A percentile compares a stretch with the other conserved stretches of the same genome.
Conservation (phyloP, 2,329 filamentous ascomycete genomes). For the Lanzia echinophila region DNA sequence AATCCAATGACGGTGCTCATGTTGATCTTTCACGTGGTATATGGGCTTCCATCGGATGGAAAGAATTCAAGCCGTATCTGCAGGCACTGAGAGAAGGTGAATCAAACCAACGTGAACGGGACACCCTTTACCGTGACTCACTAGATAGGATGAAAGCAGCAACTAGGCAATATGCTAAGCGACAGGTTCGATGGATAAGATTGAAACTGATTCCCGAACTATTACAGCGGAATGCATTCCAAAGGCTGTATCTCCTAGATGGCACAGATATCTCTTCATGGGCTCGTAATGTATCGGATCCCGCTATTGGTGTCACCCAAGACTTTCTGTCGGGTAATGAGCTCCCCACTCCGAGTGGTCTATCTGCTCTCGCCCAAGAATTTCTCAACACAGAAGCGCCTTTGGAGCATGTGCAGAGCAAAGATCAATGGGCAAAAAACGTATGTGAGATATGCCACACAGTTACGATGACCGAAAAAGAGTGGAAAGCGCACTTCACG, state of each 20-base stretch:
- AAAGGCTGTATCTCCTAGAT: constrained; percentile 71
- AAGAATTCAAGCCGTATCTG: constrained; percentile 76
- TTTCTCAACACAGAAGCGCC: constrained; percentile 48
- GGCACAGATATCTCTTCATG: constrained; percentile 63
- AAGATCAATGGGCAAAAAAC: constrained; percentile 42
- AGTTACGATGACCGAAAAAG: constrained; percentile 49
- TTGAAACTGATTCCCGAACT: constrained; percentile 71
- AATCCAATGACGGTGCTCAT: constrained; percentile 40
- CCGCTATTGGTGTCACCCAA: constrained; percentile 55
- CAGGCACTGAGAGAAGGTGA: constrained; percentile 35
- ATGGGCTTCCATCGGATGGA: constrained; percentile 95
- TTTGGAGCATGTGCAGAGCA: constrained; percentile 33
- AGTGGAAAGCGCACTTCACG: constrained; percentile 42
- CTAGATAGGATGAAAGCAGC: constrained; percentile 74
- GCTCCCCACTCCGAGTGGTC: constrained; percentile 40
- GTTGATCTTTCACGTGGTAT: constrained; percentile 77
- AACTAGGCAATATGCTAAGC: constrained; percentile 80
- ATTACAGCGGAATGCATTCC: constrained; percentile 43
- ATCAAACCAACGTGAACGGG: constrained; percentile 36
- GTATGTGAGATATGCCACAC: constrained; percentile 70
- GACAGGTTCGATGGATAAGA: constrained; percentile 81
- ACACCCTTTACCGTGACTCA: constrained; percentile 49
- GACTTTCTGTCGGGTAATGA: constrained; percentile 53
- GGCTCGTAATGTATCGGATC: constrained; percentile 53
- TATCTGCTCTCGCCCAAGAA: constrained; percentile 52